Conservation (phyloP, 164 flowering plant species). For the Aristolochia californica region DNA sequence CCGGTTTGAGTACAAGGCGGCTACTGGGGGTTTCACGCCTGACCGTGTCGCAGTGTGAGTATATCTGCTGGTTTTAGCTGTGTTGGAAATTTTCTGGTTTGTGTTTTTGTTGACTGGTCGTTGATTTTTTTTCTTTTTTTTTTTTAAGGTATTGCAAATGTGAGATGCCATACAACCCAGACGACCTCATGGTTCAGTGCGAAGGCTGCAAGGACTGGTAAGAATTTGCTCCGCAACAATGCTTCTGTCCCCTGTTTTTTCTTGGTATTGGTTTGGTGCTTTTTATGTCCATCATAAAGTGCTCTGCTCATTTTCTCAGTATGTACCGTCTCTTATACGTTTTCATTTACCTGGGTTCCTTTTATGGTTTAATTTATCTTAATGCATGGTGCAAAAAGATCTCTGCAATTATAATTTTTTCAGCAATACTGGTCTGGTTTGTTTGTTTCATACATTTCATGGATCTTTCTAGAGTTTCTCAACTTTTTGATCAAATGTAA, state of each 20-base stretch:
- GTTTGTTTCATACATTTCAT: too few relatives aligned
- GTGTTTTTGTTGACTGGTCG: neutral
- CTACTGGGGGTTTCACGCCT: constrained; percentile 52
- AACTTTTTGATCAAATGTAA: too few relatives aligned
- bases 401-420: neutral
- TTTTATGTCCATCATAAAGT: neutral
- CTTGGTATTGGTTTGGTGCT: neutral
- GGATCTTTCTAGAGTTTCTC: too few relatives aligned
- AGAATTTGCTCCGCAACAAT: neutral
- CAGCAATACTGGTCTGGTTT: neutral
- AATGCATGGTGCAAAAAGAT: neutral
- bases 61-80: neutral
- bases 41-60: constrained; percentile 67
- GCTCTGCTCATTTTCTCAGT: neutral
- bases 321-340: neutral
- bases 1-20: constrained; percentile 58
- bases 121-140: neutral
- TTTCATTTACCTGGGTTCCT: too few relatives aligned
- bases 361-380: neutral
- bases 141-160: constrained; percentile 16
- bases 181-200: constrained; percentile 20
- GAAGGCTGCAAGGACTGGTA: constrained; percentile 22
- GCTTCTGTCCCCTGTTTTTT: neutral
- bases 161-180: constrained; percentile 20
- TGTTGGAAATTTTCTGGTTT: too few relatives aligned